Percentiles rank a stretch among this genome's conserved stretches.
These are phyloP conservation scores for Phycomyces blakesleeanus DNA, from an alignment of 192 early-diverging fungal genomes.

Conservation along the genomic window DNA sequence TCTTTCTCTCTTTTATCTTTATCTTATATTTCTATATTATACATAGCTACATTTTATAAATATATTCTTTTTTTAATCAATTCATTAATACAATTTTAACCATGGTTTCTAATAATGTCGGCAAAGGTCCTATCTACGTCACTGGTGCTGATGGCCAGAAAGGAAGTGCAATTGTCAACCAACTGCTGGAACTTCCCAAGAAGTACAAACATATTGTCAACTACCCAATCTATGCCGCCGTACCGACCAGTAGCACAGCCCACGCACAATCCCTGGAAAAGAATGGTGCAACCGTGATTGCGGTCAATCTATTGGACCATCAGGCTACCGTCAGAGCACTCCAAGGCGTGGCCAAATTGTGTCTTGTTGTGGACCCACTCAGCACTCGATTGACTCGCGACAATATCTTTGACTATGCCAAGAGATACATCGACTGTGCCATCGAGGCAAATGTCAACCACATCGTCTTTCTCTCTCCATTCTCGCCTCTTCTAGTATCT, in stretches of 20 bases:
- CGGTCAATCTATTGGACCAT: constrained; percentile 28
- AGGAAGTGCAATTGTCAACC: constrained; percentile 34
- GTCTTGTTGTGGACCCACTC: constrained; percentile 36
- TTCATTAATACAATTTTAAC: too few relatives aligned
- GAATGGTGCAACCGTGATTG: constrained; percentile 27
- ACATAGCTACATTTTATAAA: too few relatives aligned
- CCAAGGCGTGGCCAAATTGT: constrained; percentile 31
- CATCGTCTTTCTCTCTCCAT: constrained; percentile 35
- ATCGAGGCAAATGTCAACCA: constrained; percentile 34
- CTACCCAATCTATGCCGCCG: constrained; percentile 30
- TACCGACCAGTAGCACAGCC: constrained; percentile 26
- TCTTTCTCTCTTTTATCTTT: too few relatives aligned
- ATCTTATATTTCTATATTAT: too few relatives aligned
- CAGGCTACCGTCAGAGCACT: constrained; percentile 21
- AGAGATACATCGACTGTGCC: constrained; percentile 36
- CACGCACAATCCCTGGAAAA: constrained; percentile 18
- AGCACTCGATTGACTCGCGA: constrained; percentile 29
- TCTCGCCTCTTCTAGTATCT: constrained; percentile 22
- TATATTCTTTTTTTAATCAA: too few relatives aligned
- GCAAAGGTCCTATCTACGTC: constrained; percentile 38
- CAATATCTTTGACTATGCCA: constrained; percentile 26
- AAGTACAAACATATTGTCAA: constrained; percentile 23
- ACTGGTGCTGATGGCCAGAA: constrained; percentile 39
- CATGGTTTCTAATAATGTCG: constrained; percentile 15
- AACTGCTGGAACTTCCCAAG: constrained; percentile 25